These are phyloP conservation scores for Solanum bulbocastanum DNA, from an alignment of 257 asterid species.

Conservation along the genomic window DNA sequence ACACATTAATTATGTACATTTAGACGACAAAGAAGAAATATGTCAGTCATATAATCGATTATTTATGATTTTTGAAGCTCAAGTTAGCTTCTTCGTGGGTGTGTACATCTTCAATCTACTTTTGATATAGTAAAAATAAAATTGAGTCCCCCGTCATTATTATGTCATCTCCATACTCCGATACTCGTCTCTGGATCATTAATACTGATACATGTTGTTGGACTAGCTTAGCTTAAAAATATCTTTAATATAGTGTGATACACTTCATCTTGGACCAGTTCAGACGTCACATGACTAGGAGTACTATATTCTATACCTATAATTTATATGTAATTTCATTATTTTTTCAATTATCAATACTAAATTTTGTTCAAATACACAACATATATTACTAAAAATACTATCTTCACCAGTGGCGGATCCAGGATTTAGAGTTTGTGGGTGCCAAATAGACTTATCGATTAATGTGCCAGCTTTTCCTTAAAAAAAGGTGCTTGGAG, in stretches of 20 bases:
- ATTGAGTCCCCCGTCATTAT: too few relatives aligned
- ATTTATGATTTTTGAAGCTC: not conserved
- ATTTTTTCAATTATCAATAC: not conserved
- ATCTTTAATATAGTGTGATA: not conserved
- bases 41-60: not conserved
- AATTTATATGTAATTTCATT: not conserved
- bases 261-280: not conserved
- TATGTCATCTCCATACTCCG: too few relatives aligned
- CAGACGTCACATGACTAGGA: not conserved
- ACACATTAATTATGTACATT: not conserved
- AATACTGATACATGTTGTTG: not conserved
- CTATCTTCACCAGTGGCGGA: not conserved
- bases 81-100: not conserved
- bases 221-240: not conserved
- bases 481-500: too few relatives aligned
- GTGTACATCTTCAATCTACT: not conserved
- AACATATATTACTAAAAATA: not conserved
- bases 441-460: too few relatives aligned
- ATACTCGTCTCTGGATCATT: not conserved
- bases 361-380: not conserved
- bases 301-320: too few relatives aligned
- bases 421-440: too few relatives aligned
- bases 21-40: not conserved
- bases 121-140: not conserved
- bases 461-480: too few relatives aligned